phyloP scores from a whole-genome alignment of 192 early-diverging fungal species.

The Entomortierella lignicola region DNA sequence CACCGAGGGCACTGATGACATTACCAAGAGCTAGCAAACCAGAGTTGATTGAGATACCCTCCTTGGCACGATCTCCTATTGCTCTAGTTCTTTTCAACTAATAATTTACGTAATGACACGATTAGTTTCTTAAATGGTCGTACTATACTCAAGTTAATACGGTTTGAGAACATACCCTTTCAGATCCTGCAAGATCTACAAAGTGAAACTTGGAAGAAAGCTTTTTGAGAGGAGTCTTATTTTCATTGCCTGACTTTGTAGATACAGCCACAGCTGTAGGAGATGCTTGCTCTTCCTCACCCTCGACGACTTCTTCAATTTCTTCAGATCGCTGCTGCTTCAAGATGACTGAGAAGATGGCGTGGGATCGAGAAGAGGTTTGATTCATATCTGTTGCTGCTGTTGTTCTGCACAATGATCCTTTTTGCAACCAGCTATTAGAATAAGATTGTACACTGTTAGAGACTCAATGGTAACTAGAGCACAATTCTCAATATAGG shows the following conservation, averaged over 20 bases:
- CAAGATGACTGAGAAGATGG: slow-evolving; percentile 92
- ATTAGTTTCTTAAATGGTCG: not conserved
- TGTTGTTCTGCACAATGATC: slow-evolving; percentile 71
- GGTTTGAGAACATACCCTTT: slow-evolving; percentile 64
- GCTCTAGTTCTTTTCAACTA: slow-evolving; percentile 90
- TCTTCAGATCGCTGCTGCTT: slow-evolving; percentile 72
- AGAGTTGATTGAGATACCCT: slow-evolving; percentile 97
- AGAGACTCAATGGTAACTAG: not conserved
- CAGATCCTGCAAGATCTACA: slow-evolving; percentile 98
- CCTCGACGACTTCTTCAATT: slow-evolving; percentile 31
- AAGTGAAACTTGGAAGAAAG: slow-evolving; percentile 94
- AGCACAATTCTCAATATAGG: not conserved
- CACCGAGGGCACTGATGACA: slow-evolving; percentile 95
- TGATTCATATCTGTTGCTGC: slow-evolving; percentile 97
- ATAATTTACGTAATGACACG: not conserved
- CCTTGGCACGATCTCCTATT: slow-evolving; percentile 91
- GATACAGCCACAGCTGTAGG: not conserved
- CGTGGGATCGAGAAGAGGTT: slow-evolving; percentile 93
- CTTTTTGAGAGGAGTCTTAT: slow-evolving; percentile 49
- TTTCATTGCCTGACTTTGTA: slow-evolving; percentile 16
- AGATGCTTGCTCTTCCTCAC: slow-evolving; percentile 2
- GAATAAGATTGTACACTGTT: not conserved
- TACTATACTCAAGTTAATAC: no score
- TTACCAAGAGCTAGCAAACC: slow-evolving; percentile 97
- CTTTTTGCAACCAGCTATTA: slow-evolving; percentile 64